These are phyloP conservation scores for Dictyophora rubrovolvata DNA, from an alignment of 768 basidiomycete species.

Conservation along the genomic window DNA sequence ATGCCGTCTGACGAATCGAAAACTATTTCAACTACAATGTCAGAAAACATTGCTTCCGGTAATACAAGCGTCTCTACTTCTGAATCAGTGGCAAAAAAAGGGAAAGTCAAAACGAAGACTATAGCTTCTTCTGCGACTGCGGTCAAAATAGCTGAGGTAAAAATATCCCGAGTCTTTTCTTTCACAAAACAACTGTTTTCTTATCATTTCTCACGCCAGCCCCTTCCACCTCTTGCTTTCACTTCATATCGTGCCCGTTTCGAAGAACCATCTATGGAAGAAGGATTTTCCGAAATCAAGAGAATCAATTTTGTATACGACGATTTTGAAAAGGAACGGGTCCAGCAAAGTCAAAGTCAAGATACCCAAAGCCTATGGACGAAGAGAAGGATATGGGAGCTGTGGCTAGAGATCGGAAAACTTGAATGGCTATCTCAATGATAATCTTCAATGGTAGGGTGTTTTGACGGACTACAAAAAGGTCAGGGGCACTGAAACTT, in stretches of 20 bases:
- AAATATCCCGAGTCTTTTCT: not conserved
- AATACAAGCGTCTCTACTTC: not conserved
- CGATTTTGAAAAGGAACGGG: slow-evolving; percentile 59
- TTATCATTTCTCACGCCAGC: slow-evolving; percentile 33
- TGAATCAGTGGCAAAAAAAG: not conserved
- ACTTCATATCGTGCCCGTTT: slow-evolving; percentile 46
- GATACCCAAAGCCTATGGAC: not conserved
- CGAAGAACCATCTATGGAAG: slow-evolving; percentile 53
- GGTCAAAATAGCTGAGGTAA: not conserved
- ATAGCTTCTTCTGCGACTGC: not conserved
- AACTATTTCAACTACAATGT: not conserved
- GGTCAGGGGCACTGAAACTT: too few relatives aligned
- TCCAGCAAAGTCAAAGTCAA: slow-evolving; percentile 17
- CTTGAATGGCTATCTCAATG: not conserved
- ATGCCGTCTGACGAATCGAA: not conserved
- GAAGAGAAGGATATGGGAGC: slow-evolving; percentile 45
- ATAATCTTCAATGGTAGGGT: too few relatives aligned
- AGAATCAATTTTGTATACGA: slow-evolving; percentile 74
- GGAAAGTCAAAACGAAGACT: not conserved
- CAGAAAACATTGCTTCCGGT: too few relatives aligned
- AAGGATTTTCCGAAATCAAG: slow-evolving; percentile 73
- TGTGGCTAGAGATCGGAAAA: slow-evolving; percentile 74
- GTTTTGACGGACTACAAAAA: too few relatives aligned
- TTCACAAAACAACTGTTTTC: not conserved
- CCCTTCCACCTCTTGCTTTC: slow-evolving; percentile 54